Base-by-base conservation (phyloP, 2,329 filamentous ascomycete genomes). In the Colletotrichum eleusines region DNA sequence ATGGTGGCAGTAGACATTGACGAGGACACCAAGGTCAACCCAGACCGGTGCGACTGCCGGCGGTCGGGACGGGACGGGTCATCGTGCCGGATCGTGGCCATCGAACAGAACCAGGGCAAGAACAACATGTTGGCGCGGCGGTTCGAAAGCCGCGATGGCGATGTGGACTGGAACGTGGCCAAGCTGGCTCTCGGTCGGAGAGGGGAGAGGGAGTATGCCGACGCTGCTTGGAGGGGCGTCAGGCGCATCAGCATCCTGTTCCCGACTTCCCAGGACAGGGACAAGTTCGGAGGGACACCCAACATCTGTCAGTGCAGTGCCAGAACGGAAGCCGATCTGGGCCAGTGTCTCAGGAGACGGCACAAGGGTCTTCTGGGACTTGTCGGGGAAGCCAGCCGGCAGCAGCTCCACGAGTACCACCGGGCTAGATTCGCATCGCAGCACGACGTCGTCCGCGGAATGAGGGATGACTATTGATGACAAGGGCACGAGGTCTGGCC, bases 11-110 rank as follows among this genome's bases (percentile, higher is more conserved):
- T 81, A 3, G 74, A 78, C 6, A 73, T 81, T 18, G 79, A 80
- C 44, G 75, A 79, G 16, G 74, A 77, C 14, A 80, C 77, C 9
- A 72, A 75, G 8, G 74, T 80, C 58, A 81, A 82, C 48, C 77
- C 78, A 1, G 76, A 80, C 31, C 76, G 76, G 6, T 81, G 80
- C 69, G 76, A 79, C 31, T 83, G 81, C 61, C 76, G 76, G 12
- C 73, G 74, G 33, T 75, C 77, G 0, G 76, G 74, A 16, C 70
- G 58, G 33, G 76, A 76, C n/a, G 77, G 77, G 0, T 72, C 74
- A 12, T 63, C 65, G 6, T 73, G 72, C 26, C 28, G 23, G 7
- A 68, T 67, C 23, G 66, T 64, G 3, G 53, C 66, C 8, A 60
- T 80, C 7, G 78, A 80, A 66, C 74, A 75, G 66, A 71, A 68